phyloP scores from a whole-genome alignment of 2,329 filamentous ascomycete species.

The Trichoderma harzianum region DNA sequence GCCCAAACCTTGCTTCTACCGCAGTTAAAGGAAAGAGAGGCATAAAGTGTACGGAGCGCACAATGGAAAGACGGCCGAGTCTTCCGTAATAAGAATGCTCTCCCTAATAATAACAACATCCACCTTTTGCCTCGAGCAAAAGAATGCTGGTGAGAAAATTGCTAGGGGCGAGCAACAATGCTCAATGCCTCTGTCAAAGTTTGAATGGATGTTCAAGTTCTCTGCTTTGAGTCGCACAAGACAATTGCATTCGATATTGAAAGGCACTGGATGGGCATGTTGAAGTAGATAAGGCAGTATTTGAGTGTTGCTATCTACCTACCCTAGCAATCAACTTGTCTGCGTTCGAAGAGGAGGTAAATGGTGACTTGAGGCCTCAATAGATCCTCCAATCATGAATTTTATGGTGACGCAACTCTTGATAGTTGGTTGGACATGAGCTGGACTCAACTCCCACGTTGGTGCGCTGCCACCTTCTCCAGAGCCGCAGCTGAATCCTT shows the following conservation, averaged over 20 bases:
- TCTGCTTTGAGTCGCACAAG: not conserved
- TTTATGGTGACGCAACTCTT: not conserved
- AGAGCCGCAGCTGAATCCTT: slow-evolving; percentile 23
- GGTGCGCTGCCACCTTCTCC: not conserved
- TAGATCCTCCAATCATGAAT: not conserved
- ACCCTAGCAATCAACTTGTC: not conserved
- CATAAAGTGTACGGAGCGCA: too few species aligned
- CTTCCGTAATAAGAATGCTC: too few species aligned
- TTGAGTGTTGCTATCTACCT: not conserved
- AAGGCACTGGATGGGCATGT: not conserved
- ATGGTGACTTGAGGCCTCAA: not conserved
- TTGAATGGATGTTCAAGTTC: not conserved
- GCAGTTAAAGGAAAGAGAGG: too few species aligned
- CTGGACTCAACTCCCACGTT: not conserved
- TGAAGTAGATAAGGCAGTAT: not conserved
- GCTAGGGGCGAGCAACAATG: not conserved
- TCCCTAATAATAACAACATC: not conserved
- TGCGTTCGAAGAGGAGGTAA: not conserved
- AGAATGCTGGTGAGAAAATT: not conserved
- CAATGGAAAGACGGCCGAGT: too few species aligned
- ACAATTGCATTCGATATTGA: not conserved
- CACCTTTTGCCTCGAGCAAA: not conserved
- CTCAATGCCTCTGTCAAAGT: not conserved
- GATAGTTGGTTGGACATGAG: not conserved
- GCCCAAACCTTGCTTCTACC: too few species aligned